Base-by-base conservation (phyloP, 345 rosid genomes). In the Populus nigra region DNA sequence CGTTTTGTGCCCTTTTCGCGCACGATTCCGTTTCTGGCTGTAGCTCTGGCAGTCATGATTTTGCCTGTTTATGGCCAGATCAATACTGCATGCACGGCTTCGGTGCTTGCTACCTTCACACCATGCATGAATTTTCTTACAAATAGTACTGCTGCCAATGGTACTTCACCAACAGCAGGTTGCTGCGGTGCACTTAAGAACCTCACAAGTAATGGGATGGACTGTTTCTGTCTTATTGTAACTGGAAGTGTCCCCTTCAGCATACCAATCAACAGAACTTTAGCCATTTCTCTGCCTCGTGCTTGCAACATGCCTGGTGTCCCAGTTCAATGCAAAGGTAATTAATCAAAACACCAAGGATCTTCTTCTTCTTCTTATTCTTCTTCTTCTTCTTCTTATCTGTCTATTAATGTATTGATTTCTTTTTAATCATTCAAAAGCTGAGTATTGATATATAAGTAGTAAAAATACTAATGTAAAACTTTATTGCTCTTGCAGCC, bases 291-390 rank as follows among this genome's bases (percentile, higher is more conserved):
- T 62, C 98, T 95, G 50, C 98, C 99, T 8, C 91, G 89, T 0
- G 91, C 96, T 53, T 93, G 98, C 76, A 93, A 91, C 87, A 90
- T 90, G 96, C 85, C 94, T 23, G 83, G 90, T 8, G 91, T 93
- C 67, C 93, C 98, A 18, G 75, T 95, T 77, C 93, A 92, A 65
- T 93, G 99, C 91, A 81, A 90, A 87, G 89, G 96, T 86, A 63
- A 5, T 41, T 86, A 59, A 5, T 41, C 8, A 35, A 62, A 7
- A 10, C 67, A 9, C 65, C 59, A 6, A 27, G 4, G 67, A 69
- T 27, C 15, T 41, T 61, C 45, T 43, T 9, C 5, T 25, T 15
- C 2, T n/a, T n/a, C n/a, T n/a, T n/a, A n/a, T n/a, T 27, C 15
- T 41, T 61, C 45, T 43, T 9, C 5, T 67, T 17, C 11, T 53